These are phyloP conservation scores for Mortierella polycephala DNA, from an alignment of 371 early-diverging fungal species.

Conservation along the genomic window DNA sequence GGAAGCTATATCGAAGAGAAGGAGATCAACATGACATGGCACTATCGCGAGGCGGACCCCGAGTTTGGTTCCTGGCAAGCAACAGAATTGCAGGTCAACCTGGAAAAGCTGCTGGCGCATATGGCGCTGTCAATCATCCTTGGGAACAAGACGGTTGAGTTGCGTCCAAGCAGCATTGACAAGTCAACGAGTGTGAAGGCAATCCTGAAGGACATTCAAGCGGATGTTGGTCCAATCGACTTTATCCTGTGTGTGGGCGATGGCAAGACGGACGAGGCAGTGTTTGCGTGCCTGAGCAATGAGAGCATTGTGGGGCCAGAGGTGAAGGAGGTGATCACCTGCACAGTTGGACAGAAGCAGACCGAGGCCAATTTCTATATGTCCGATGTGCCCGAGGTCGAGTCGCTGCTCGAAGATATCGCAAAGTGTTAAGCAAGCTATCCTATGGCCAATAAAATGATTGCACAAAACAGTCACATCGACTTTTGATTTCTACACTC, in stretches of 20 bases:
- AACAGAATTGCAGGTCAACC: constrained; percentile 92
- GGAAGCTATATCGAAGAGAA: constrained; percentile 95
- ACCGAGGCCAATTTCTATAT: constrained; percentile 93
- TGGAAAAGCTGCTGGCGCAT: constrained; percentile 92
- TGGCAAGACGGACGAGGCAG: constrained; percentile 92
- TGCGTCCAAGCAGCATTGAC: constrained; percentile 92
- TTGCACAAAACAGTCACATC: too few relatives aligned
- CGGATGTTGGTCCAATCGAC: constrained; percentile 59
- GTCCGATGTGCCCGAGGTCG: constrained; percentile 73
- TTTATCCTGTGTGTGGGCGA: constrained; percentile 92
- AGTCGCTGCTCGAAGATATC: constrained; percentile 64
- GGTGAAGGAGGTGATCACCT: constrained; percentile 70
- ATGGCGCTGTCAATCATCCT: constrained; percentile 93
- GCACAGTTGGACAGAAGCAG: constrained; percentile 96
- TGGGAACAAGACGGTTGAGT: constrained; percentile 94
- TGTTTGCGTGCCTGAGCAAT: constrained; percentile 79
- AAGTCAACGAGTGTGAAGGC: constrained; percentile 88
- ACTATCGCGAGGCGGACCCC: constrained; percentile 90
- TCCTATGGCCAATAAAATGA: not conserved
- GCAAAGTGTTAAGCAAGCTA: constrained; percentile 35
- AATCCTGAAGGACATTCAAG: constrained; percentile 83
- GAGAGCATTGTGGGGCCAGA: constrained; percentile 61
- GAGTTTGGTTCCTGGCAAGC: constrained; percentile 91
- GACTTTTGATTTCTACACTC: too few relatives aligned
- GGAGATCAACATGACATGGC: constrained; percentile 93